Evolutionary conservation across 78 protist genomes (phyloP), one percentile per base, ranked within the genome.

Genomic region (Protostelium mycophagum): DNA sequence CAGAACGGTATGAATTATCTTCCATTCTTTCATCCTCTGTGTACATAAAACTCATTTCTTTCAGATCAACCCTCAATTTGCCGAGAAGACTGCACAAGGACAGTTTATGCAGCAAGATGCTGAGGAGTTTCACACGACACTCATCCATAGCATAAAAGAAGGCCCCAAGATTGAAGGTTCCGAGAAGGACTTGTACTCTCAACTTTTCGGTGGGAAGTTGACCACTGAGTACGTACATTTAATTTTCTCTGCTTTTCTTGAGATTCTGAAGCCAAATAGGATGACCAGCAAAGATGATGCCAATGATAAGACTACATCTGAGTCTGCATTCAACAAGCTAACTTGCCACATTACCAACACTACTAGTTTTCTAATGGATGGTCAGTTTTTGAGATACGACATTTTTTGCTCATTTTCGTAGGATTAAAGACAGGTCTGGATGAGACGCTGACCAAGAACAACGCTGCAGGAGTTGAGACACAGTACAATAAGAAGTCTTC

Each of bases 51-150:
- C 31, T 28, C 37, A 23, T 31, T 31, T 85, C 34, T 85, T n/a
- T 90, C 87, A n/a, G 87, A 34, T 0, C 38, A 38, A 36, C 87
- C 96, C 97, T 83, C 93, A 90, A 88, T 97, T 97, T 90, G 92
- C 96, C 1, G 93, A 96, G 88, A 84, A 36, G 35, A 83, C 85
- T 23, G 38, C 87, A n/a, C 87, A 63, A 1, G 98, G 98, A 0
- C 36, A 1, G n/a, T 89, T 38, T 87, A 35, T 39, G 90, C 97
- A 95, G 88, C 95, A 93, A 87, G 95, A 93, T 86, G 95, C 95
- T 0, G 95, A 93, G 28, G 95, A 93, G 38, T 51, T 51, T 16
- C 73, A 51, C 73, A 51, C 31, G 31, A 51, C 73, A 5, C 5
- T 51, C 31, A 16, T 51, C 31, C 73, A 51, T 5, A 25, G 31